Evolutionary conservation across 805 yeast species (phyloP).

Genomic region (Metschnikowia picachoensis): DNA sequence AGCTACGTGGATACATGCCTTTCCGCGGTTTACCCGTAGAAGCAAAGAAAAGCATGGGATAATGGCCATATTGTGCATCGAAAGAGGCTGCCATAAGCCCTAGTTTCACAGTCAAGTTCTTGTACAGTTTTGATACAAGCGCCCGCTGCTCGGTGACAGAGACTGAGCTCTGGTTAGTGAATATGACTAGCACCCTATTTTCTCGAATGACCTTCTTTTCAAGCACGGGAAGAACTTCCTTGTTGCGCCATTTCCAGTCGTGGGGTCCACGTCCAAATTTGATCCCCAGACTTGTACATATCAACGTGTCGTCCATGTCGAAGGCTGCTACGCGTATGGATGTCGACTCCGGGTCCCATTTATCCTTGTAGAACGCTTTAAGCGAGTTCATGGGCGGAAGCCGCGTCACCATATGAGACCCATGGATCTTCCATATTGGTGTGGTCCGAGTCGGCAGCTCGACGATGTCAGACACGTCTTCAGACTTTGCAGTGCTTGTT

Average conservation of each 20-base stretch:
- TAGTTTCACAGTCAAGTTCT: constrained; percentile 42
- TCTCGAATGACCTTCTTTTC: constrained; percentile 21
- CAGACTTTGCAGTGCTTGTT: neutral
- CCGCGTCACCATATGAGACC: constrained; percentile 44
- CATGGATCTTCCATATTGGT: constrained; percentile 29
- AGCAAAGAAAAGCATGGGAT: constrained; percentile 50
- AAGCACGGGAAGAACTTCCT: constrained; percentile 19
- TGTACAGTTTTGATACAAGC: constrained; percentile 29
- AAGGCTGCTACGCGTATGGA: constrained; percentile 55
- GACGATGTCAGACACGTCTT: neutral
- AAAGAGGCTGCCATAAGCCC: constrained; percentile 32
- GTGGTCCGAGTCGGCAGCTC: neutral
- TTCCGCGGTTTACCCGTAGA: constrained; percentile 52
- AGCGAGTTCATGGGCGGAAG: constrained; percentile 25
- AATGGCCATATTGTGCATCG: constrained; percentile 18
- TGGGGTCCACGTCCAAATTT: constrained; percentile 52
- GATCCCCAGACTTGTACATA: constrained; percentile 58
- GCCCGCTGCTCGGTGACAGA: constrained; percentile 28
- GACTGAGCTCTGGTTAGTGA: constrained; percentile 83
- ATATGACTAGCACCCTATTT: constrained; percentile 53
- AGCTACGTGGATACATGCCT: constrained; percentile 18
- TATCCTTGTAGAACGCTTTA: neutral
- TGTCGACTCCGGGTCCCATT: neutral
- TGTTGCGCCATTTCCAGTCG: constrained; percentile 68
- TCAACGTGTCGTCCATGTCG: constrained; percentile 81